Evolutionary conservation across 768 basidiomycete species (phyloP), one percentile per base, ranked within the genome.

Genomic region (Myochromella boudieri): DNA sequence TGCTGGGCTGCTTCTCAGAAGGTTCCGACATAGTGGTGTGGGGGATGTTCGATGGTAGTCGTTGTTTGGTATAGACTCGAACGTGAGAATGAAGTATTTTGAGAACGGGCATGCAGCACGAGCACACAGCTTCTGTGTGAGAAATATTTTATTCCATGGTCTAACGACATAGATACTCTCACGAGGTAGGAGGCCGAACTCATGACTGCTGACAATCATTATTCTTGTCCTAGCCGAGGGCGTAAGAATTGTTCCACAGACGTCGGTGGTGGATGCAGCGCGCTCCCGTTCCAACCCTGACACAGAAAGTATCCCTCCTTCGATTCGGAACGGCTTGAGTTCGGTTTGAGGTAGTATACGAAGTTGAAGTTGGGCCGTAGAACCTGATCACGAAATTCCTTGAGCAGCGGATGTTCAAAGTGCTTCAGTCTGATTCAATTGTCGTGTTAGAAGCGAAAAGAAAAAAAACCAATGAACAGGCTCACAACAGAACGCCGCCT

Each of bases 251-350:
- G n/a, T n/a, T n/a, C n/a, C n/a, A n/a, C n/a, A n/a, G n/a, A n/a
- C n/a, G n/a, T n/a, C n/a, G n/a, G n/a, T n/a, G n/a, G n/a, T n/a
- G n/a, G n/a, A n/a, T n/a, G n/a, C n/a, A 24, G n/a, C 11, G 24
- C 27, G 21, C 33, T 40, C 15, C 24, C 15, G 42, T 71, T 77
- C 76, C 78, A 92, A 1, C 91, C 91, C 37, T 81, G 71, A 60
- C 94, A 97, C 7, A 97, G 70, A 71, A 85, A 95, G 64, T 93
- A 97, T 0, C 80, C 85, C 60, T 97, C 95, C 22, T 80, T 76
- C 1, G 89, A 92, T 48, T 85, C 85, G 0, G 77, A 57, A 6
- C 94, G 76, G 43, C 90, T 93, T 0, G 90, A 79, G n/a, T 78
- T 69, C 0, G 95, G 95, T 62, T 98, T 98, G 58, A 84, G 67